Conservation (phyloP, 2,329 filamentous ascomycete species). For the Sclerotinia sclerotiorum region DNA sequence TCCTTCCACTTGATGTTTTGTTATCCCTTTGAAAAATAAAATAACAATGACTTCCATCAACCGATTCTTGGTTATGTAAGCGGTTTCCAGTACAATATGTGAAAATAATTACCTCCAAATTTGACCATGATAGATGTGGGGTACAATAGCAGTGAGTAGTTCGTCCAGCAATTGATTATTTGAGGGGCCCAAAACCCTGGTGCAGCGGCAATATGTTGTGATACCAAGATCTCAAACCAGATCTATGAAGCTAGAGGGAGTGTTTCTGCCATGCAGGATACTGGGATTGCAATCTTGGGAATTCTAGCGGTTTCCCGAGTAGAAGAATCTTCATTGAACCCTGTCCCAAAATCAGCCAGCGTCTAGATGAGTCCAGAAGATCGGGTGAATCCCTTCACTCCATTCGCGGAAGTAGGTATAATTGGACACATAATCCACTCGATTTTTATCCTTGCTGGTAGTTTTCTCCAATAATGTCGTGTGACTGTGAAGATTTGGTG, state of each 20-base stretch:
- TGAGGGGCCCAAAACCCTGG: slow-evolving; percentile 4
- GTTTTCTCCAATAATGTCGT: neutral
- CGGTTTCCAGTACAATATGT: neutral
- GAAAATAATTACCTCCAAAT: neutral
- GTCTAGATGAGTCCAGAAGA: slow-evolving; percentile 10
- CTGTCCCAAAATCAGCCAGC: slow-evolving; percentile 6
- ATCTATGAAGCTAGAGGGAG: slow-evolving; percentile 1
- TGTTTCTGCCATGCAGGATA: slow-evolving; percentile 4
- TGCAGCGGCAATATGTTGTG: slow-evolving; percentile 13
- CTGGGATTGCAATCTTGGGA: too few species aligned
- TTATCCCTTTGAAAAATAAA: too few species aligned
- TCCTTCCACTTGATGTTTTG: neutral
- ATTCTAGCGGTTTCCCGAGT: neutral
- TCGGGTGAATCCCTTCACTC: slow-evolving; percentile 5
- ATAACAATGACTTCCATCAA: neutral
- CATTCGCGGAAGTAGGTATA: neutral
- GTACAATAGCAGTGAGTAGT: neutral
- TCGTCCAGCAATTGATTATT: neutral
- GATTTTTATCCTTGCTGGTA: neutral
- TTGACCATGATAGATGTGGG: slow-evolving; percentile 1
- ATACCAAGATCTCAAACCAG: slow-evolving; percentile 14
- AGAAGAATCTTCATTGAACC: neutral
- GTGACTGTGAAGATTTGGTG: neutral
- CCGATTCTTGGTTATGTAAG: neutral
- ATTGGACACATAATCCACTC: neutral